Conservation (phyloP, 768 basidiomycete species). For the Mycena belliarum region DNA sequence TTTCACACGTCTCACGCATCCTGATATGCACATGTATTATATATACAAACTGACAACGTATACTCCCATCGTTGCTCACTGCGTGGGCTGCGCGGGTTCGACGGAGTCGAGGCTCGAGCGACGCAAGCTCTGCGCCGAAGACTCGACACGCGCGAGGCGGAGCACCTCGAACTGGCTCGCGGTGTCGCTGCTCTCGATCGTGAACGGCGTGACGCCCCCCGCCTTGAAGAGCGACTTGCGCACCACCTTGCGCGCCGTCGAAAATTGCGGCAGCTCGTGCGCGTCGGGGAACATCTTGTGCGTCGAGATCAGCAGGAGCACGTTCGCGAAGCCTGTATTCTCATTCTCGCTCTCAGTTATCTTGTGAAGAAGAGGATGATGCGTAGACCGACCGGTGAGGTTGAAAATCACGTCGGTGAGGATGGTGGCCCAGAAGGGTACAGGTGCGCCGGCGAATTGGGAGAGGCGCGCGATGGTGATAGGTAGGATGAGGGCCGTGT, state of each 20-base stretch:
- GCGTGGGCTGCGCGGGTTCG: too few relatives aligned
- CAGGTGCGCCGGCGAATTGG: slow-evolving; percentile 26
- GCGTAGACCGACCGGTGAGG: slow-evolving; percentile 31
- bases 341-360: background rate
- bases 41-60: too few relatives aligned
- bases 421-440: slow-evolving; percentile 28
- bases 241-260: slow-evolving; percentile 9
- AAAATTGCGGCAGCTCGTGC: slow-evolving; percentile 17
- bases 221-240: slow-evolving; percentile 12
- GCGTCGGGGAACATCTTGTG: slow-evolving; percentile 20
- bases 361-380: too few relatives aligned
- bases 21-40: too few relatives aligned
- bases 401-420: slow-evolving; percentile 30
- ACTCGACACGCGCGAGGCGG: slow-evolving; percentile 7
- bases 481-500: slow-evolving; percentile 30
- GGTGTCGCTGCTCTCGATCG: slow-evolving; percentile 9
- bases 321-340: slow-evolving; percentile 20
- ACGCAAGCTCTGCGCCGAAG: background rate
- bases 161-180: slow-evolving; percentile 6
- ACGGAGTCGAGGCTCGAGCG: too few relatives aligned
- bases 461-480: slow-evolving; percentile 32
- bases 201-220: slow-evolving; percentile 17
- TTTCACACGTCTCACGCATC: too few relatives aligned
- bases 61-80: too few relatives aligned
- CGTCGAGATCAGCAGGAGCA: slow-evolving; percentile 23